A percentile compares a stretch with the other conserved stretches of the same genome.
Evolutionary conservation across 495 filamentous ascomycete species (phyloP).

Genomic region (Penicillium bovifimosum): DNA sequence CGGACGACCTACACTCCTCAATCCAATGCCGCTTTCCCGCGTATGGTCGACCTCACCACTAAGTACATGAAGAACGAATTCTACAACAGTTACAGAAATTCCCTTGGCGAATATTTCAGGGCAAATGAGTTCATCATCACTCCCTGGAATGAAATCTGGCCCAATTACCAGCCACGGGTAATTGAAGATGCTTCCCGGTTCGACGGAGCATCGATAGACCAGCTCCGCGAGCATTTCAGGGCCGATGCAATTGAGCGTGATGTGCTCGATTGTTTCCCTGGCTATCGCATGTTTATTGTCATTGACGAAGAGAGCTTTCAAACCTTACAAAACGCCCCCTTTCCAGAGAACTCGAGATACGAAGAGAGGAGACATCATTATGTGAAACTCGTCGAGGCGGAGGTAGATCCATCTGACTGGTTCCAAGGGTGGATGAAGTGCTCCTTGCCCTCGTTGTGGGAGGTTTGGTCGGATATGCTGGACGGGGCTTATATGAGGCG

Average conservation of each 20-base stretch:
- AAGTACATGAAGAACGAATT: constrained; percentile 6
- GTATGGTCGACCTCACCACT: constrained; percentile 11
- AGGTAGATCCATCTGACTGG: neutral
- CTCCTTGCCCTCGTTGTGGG: constrained; percentile 6
- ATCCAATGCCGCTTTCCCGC: constrained; percentile 12
- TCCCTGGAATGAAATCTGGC: constrained; percentile 12
- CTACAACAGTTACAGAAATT: constrained; percentile 5
- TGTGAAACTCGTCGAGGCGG: constrained; percentile 14
- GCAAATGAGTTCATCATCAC: constrained; percentile 7
- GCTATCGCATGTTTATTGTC: constrained; percentile 14
- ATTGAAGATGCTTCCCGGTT: constrained; percentile 14
- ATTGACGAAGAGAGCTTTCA: constrained; percentile 15
- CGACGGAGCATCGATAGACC: constrained; percentile 11
- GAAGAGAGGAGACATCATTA: constrained; percentile 5
- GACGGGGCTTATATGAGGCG: constrained; percentile 8
- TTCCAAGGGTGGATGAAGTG: constrained; percentile 14
- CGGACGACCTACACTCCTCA: constrained; percentile 14
- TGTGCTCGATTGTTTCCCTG: constrained; percentile 4
- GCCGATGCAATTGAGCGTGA: constrained; percentile 4
- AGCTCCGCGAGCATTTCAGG: constrained; percentile 14
- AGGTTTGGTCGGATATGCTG: constrained; percentile 11
- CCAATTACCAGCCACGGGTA: constrained; percentile 9
- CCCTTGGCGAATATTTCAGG: neutral
- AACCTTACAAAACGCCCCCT: constrained; percentile 3
- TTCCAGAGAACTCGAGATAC: constrained; percentile 2